phyloP scores from a whole-genome alignment of 352 stramenopile species.

The Phytophthora podocarpi region DNA sequence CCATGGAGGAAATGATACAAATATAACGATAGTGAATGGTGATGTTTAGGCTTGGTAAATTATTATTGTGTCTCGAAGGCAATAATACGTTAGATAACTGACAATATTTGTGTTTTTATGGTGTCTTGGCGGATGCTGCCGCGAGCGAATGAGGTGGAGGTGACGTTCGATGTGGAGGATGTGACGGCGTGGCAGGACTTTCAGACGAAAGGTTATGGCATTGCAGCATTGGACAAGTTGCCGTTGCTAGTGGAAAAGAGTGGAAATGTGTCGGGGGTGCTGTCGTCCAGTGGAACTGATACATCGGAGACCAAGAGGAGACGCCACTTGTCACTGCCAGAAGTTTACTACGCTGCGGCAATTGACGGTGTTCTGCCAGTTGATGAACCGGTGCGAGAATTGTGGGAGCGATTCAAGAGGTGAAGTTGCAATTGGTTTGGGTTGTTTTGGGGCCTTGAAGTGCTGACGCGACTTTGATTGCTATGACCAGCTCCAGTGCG shows the following conservation, averaged over 20 bases:
- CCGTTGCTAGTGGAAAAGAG: background rate
- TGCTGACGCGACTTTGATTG: constrained; percentile 2
- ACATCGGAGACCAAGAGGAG: constrained; percentile 6
- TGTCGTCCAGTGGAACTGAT: background rate
- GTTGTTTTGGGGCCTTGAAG: background rate
- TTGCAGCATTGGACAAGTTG: constrained; percentile 6
- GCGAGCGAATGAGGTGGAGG: constrained; percentile 10
- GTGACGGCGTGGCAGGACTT: constrained; percentile 19
- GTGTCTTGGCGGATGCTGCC: constrained; percentile 29
- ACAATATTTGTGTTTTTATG: no score
- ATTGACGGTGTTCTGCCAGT: constrained; percentile 35
- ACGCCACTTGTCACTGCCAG: constrained; percentile 44
- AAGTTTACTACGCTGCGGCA: constrained; percentile 54
- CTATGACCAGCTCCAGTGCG: constrained; percentile 17
- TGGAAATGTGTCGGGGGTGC: background rate
- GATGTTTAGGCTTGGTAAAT: constrained; percentile 6
- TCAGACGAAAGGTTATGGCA: constrained; percentile 18
- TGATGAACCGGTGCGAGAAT: constrained; percentile 6
- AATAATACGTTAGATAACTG: constrained; percentile 8
- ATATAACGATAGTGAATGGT: constrained; percentile 7
- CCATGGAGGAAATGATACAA: constrained; percentile 15
- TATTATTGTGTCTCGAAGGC: background rate
- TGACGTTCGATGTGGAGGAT: constrained; percentile 28
- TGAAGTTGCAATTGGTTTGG: constrained; percentile 13
- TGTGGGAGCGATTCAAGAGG: constrained; percentile 50